Evolutionary conservation across 2,329 filamentous ascomycete species (phyloP).

Genomic region (Paecilomyces variotii): DNA sequence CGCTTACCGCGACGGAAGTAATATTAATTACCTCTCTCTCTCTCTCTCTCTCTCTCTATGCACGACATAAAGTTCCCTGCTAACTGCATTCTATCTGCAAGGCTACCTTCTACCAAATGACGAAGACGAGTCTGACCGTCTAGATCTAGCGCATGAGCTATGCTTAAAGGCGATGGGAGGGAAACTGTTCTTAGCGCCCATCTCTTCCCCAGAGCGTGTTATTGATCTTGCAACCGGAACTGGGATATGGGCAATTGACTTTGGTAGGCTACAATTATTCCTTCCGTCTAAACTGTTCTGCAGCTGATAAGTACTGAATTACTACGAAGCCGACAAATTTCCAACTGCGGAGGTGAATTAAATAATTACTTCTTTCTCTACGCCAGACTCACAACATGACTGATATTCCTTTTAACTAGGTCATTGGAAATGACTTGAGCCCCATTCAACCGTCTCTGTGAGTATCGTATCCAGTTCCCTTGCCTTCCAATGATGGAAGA

Average conservation of each 20-base stretch:
- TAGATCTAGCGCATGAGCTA: not conserved
- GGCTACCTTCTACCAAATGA: not conserved
- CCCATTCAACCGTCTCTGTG: not conserved
- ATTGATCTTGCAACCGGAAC: conserved; percentile 17
- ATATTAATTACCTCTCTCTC: too few species aligned
- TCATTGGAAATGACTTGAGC: not conserved
- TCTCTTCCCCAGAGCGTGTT: conserved; percentile 8
- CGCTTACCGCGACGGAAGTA: not conserved
- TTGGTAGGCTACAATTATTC: conserved; percentile 12
- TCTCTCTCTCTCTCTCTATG: not conserved
- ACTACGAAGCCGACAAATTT: not conserved
- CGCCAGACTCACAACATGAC: not conserved
- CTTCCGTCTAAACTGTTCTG: too few species aligned
- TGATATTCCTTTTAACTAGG: not conserved
- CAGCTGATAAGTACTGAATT: not conserved
- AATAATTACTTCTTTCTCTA: not conserved
- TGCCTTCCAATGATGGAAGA: too few species aligned
- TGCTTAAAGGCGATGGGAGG: conserved; percentile 1
- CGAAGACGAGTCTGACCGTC: not conserved
- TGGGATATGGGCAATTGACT: conserved; percentile 33
- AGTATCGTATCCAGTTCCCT: not conserved
- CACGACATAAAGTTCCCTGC: not conserved
- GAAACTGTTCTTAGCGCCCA: conserved; percentile 9
- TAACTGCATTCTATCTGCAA: not conserved
- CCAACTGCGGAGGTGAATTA: not conserved